phyloP scores from a whole-genome alignment of 257 asterid genomes.

The Solanum phureja region DNA sequence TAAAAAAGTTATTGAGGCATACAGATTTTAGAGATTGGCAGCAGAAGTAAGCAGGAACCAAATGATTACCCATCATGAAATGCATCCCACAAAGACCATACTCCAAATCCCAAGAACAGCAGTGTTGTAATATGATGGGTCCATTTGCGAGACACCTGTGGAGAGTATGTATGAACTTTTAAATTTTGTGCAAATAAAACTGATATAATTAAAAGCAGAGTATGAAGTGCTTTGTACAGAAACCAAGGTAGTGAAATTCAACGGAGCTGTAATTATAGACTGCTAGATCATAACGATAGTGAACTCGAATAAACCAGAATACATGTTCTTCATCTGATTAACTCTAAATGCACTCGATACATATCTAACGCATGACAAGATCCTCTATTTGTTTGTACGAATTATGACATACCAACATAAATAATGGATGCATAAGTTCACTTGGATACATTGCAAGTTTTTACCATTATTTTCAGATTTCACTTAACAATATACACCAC shows the following conservation, averaged over 20 bases:
- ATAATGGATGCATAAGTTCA: neutral
- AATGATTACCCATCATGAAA: conserved; percentile 60
- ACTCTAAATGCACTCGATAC: neutral
- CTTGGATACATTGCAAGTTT: neutral
- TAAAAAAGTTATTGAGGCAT: neutral
- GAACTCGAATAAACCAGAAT: neutral
- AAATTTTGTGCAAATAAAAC: neutral
- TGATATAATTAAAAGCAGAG: neutral
- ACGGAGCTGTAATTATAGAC: neutral
- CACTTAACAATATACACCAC: neutral
- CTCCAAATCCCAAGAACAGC: conserved; percentile 79
- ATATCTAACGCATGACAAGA: neutral
- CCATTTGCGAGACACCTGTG: conserved; percentile 88
- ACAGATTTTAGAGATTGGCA: neutral
- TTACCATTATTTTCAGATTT: neutral
- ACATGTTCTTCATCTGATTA: neutral
- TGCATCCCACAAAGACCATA: conserved; percentile 99
- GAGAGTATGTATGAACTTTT: neutral
- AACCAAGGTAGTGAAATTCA: neutral
- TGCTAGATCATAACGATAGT: neutral
- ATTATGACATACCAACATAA: neutral
- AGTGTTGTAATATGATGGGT: conserved; percentile 89
- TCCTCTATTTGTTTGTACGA: neutral
- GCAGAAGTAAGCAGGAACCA: conserved; percentile 1
- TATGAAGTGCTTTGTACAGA: neutral